These are phyloP conservation scores for Citrus maxima DNA, from an alignment of 345 rosid species.

Conservation along the genomic window DNA sequence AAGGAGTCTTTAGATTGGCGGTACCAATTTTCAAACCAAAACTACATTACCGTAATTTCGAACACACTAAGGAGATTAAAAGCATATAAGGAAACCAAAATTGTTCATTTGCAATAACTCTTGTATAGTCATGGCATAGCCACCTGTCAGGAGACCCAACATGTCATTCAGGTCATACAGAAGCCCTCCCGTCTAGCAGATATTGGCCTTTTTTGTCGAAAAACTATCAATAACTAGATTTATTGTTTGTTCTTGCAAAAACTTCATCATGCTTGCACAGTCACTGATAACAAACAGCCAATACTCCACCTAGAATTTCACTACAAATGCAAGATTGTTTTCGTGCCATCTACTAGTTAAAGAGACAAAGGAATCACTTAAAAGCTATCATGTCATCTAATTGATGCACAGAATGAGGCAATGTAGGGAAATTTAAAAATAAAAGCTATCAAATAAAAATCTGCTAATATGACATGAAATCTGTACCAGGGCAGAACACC, in stretches of 20 bases:
- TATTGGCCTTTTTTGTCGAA: background rate
- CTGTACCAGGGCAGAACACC: conserved; percentile 90
- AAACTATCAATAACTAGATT: background rate
- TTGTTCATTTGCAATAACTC: background rate
- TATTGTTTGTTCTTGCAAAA: background rate
- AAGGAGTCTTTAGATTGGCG: background rate
- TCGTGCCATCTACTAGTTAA: background rate
- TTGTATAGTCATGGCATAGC: background rate
- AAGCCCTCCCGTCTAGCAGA: background rate
- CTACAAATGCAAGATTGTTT: background rate
- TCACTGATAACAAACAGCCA: background rate
- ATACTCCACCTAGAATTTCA: background rate
- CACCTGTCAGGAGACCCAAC: background rate
- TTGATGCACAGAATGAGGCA: background rate
- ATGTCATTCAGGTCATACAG: background rate
- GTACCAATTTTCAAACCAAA: background rate
- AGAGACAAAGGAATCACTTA: background rate
- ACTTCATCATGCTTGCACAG: background rate
- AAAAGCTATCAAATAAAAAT: background rate
- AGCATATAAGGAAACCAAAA: background rate
- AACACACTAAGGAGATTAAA: background rate
- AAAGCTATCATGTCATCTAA: background rate
- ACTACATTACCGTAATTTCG: background rate
- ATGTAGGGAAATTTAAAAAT: background rate
- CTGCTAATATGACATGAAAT: conserved; percentile 16